Base-by-base conservation (phyloP, 2,329 filamentous ascomycete genomes). In the Colletotrichum higginsianum region DNA sequence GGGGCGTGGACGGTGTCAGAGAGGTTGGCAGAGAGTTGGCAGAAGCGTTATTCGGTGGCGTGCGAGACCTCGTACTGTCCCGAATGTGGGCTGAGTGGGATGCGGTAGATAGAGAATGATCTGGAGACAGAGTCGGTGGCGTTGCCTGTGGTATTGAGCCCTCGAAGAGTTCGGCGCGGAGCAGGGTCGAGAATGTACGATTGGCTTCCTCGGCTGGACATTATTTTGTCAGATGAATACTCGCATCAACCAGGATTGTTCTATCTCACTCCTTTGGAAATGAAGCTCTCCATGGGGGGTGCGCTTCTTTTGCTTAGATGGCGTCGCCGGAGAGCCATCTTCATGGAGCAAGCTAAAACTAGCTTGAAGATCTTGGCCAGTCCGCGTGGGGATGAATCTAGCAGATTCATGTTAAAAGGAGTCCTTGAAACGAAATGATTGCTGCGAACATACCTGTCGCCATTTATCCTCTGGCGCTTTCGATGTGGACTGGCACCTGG, bases 301-400 rank as follows among this genome's bases (percentile, higher is more conserved):
- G 53, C 95, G 92, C 84, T 93, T 95, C 83, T 94, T 94, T 71
- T 93, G 89, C 79, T 92, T 94, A 4, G 95, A 96, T 1, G 96
- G 94, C 1, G 95, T 98, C 15, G 96, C 93, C 23, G 96, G 96
- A 23, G 96, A 98, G 49, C 93, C 95, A 80, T 98, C 95, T 74
- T 98, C 96, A 78, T 97, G 94, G 38, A 98, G 87, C 66, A 98
- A 85, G 79, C 92, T 98, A 83, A 96, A 98, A 81, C 95, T 97
- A 64, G 96, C 95, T 80, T 96, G 93, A 30, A 98, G 86, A 82
- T 99, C 96, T 81, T 98, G 95, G 7, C 96, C 96, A 75, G 95
- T 92, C 52, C 96, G 90, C 77, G 96, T 97, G 38, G 96, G 96
- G 76, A 99, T 98, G 80, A 99, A 99, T 77, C 96, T 97, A 79